These are phyloP conservation scores for Zalaria obscura DNA, from an alignment of 2,329 filamentous ascomycete species.

Conservation along the genomic window DNA sequence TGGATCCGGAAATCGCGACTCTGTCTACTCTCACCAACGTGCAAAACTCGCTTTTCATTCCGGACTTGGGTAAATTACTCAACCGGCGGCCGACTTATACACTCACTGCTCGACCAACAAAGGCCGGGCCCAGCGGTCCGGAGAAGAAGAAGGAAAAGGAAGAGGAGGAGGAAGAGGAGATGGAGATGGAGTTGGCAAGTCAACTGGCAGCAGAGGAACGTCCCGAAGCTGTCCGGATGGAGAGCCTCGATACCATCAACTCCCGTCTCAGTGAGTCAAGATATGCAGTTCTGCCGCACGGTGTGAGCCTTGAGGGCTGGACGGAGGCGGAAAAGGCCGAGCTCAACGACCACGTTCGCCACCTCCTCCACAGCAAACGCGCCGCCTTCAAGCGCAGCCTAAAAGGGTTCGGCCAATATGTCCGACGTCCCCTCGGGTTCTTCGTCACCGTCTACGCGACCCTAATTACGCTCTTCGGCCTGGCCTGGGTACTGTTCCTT, in stretches of 20 bases:
- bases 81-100: conserved; percentile 71
- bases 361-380: conserved; percentile 72
- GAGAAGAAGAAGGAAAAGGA: conserved; percentile 1
- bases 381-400: conserved; percentile 66
- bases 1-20: conserved; percentile 70
- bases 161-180: conserved; percentile 6
- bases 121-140: conserved; percentile 7
- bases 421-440: conserved; percentile 63
- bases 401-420: conserved; percentile 70
- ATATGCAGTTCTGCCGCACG: conserved; percentile 68
- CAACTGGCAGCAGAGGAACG: not conserved
- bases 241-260: conserved; percentile 35
- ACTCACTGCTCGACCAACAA: conserved; percentile 38
- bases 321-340: conserved; percentile 57
- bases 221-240: not conserved
- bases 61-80: conserved; percentile 59
- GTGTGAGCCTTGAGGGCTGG: conserved; percentile 60
- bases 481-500: conserved; percentile 81
- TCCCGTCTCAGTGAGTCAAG: conserved; percentile 55
- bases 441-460: conserved; percentile 72
- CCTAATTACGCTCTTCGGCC: conserved; percentile 69
- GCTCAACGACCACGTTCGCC: conserved; percentile 73
- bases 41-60: conserved; percentile 78
- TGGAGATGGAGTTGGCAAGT: not conserved
- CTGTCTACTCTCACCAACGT: conserved; percentile 77